Conservation (phyloP, 371 early-diverging fungal genomes). For the Rhizopus arrhizus region DNA sequence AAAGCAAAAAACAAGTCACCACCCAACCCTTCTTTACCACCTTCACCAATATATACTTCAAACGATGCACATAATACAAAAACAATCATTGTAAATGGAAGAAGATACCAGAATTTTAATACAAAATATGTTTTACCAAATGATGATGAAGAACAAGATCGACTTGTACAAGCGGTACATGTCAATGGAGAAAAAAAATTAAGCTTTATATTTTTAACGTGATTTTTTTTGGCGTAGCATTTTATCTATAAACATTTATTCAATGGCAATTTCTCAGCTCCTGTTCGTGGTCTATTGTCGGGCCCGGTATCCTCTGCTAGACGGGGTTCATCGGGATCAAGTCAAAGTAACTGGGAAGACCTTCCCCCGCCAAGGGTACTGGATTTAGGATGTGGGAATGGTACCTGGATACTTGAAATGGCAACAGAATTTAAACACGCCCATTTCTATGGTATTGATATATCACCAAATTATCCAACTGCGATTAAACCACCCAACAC, state of each 20-base stretch:
- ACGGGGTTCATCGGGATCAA: conserved; percentile 14
- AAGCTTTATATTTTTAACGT: neutral
- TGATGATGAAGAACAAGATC: conserved; percentile 45
- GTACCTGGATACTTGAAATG: conserved; percentile 45
- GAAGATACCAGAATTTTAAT: conserved; percentile 29
- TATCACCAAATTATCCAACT: conserved; percentile 40
- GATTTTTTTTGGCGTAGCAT: conserved; percentile 30
- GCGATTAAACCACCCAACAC: conserved; percentile 39
- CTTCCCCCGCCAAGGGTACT: conserved; percentile 27
- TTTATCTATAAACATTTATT: conserved; percentile 44
- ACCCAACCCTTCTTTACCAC: neutral
- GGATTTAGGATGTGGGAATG: conserved; percentile 43
- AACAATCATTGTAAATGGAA: conserved; percentile 10
- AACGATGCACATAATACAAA: neutral
- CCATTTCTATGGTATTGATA: conserved; percentile 42
- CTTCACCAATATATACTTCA: neutral
- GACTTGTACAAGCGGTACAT: conserved; percentile 39
- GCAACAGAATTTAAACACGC: conserved; percentile 29
- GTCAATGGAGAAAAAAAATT: neutral
- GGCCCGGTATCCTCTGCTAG: neutral
- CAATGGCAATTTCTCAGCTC: conserved; percentile 42
- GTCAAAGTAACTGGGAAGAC: conserved; percentile 3
- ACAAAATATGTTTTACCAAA: conserved; percentile 32
- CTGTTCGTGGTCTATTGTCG: conserved; percentile 37
- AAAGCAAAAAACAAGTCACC: neutral